These are phyloP conservation scores for Combretum micranthum DNA, from an alignment of 345 rosid species.

Conservation along the genomic window DNA sequence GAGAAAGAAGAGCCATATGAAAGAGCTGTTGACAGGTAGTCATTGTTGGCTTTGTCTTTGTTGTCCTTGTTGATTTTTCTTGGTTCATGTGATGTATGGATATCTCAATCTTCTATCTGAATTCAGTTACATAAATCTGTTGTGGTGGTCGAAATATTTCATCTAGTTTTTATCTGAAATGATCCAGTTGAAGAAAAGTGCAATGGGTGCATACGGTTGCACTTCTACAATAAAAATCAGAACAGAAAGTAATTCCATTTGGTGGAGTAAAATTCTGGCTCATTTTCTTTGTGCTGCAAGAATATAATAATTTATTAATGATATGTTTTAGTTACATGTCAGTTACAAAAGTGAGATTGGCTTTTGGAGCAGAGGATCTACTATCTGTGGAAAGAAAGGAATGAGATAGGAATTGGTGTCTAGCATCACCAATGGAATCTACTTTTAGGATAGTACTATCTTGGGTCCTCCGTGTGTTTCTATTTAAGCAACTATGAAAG, in stretches of 20 bases:
- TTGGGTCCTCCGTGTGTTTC: too few relatives aligned
- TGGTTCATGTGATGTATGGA: constrained; percentile 1
- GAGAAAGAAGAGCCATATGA: constrained; percentile 86
- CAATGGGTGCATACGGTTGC: too few relatives aligned
- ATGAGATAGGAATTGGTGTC: too few relatives aligned
- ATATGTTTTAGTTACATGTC: neutral
- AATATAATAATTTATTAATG: neutral
- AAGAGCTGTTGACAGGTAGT: constrained; percentile 81
- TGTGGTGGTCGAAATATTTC: neutral
- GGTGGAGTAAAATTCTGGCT: neutral
- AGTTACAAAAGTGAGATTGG: neutral
- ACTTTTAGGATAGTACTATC: too few relatives aligned
- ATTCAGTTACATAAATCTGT: neutral
- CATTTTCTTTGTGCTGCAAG: neutral
- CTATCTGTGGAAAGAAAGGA: too few relatives aligned
- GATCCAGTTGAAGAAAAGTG: constrained; percentile 1
- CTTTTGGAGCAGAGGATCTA: neutral
- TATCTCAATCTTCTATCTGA: neutral
- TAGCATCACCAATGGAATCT: too few relatives aligned
- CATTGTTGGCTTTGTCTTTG: neutral
- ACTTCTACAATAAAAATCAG: too few relatives aligned
- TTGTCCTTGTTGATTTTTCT: constrained; percentile 5
- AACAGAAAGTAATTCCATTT: too few relatives aligned
- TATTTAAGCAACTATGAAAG: too few relatives aligned
- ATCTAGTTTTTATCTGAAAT: neutral